Conservation (phyloP, 768 basidiomycete genomes). For the Naganishia randhawae region DNA sequence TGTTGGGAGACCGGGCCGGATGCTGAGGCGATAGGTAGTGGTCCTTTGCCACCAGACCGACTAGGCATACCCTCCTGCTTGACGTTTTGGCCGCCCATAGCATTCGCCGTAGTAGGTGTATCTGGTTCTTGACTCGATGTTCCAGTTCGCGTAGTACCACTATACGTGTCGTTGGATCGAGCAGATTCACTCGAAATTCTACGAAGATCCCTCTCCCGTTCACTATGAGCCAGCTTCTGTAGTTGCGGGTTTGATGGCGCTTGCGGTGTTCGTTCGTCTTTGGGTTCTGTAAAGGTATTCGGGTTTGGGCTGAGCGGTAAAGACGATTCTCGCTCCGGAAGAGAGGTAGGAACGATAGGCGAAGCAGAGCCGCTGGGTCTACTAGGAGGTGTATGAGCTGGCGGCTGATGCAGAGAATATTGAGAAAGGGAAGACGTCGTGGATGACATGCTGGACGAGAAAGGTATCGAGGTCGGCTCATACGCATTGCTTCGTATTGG, state of each 20-base stretch:
- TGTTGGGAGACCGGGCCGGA: not conserved
- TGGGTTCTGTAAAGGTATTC: not conserved
- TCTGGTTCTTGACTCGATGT: not conserved
- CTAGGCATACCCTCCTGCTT: not conserved
- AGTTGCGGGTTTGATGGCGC: slow-evolving; percentile 1
- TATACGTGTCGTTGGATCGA: slow-evolving; percentile 3
- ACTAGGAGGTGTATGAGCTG: not conserved
- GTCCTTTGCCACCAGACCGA: not conserved
- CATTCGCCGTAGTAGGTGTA: not conserved
- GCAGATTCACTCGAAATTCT: slow-evolving; percentile 4
- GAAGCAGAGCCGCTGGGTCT: not conserved
- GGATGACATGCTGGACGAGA: slow-evolving; percentile 17
- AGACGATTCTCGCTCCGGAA: slow-evolving; percentile 13
- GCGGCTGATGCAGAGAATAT: not conserved
- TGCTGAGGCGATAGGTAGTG: not conserved
- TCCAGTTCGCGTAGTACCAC: not conserved
- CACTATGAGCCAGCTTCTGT: slow-evolving; percentile 5
- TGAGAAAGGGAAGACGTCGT: slow-evolving; percentile 10
- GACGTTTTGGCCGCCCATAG: not conserved
- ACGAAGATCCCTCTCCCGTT: not conserved
- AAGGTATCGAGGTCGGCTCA: slow-evolving; percentile 11
- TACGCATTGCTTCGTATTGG: not conserved
- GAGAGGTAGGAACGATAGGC: not conserved
- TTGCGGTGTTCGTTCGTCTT: not conserved
- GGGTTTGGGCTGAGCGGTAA: not conserved